Evolutionary conservation across 2,329 filamentous ascomycete genomes (phyloP), one percentile per base, ranked within the genome.

Genomic region (Alternaria incomplexa): DNA sequence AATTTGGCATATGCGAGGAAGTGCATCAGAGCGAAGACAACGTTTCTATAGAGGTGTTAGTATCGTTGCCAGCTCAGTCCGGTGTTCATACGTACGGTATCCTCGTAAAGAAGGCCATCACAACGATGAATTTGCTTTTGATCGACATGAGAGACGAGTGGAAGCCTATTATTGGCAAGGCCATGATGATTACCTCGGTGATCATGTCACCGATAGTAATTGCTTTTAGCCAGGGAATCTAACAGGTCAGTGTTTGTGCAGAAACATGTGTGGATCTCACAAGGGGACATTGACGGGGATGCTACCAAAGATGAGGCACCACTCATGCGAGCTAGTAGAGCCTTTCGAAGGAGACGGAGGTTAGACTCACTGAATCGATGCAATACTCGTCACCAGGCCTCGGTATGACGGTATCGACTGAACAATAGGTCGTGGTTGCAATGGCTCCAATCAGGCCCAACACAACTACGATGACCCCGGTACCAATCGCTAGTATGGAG

Each of bases 91-190:
- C 57, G 2, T 58, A 64, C 62, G 54, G 58, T 48, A 55, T 30
- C 30, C 62, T 54, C 12, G 58, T 58, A 46, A 22, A 57, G 13
- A 64, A 64, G 3, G 62, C 62, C 9, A 64, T 10, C 46, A 64
- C 51, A 32, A 64, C 48, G 17, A 43, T 17, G n/a, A 45, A 15
- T 56, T 55, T 61, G n/a, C 50, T 11, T 28, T 30, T 54, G n/a
- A 36, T 26, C 5, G 44, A 23, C 53, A 62, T 58, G 9, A 45
- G 32, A 28, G 50, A 54, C n/a, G n/a, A 15, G 15, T 61, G 26
- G 9, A 64, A 44, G 44, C 58, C 58, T 17, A 64, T 10, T 12
- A 58, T 28, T 11, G 62, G 62, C n/a, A 58, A 22, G 4, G 54
- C 11, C 8, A 58, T 50, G 20, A 61, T 58, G 10, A 23, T 20